Base-by-base conservation (phyloP, 192 early-diverging fungal genomes). In the Geranomyces michiganensis region DNA sequence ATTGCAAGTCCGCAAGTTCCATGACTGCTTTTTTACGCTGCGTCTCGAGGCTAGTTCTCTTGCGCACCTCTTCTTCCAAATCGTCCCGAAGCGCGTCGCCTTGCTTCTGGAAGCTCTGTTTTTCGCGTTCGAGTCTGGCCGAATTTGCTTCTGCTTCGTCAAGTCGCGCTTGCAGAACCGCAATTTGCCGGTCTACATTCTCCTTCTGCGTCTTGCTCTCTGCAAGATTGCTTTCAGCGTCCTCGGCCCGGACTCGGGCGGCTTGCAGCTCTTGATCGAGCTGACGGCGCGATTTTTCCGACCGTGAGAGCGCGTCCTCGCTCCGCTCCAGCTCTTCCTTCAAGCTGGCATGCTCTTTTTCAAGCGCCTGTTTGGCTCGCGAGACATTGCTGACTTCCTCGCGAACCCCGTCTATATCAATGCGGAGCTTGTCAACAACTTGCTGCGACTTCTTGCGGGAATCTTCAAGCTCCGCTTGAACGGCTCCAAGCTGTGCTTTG, bases 101-200 rank as follows among this genome's bases (percentile, higher is more conserved):
- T 24, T 76, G 76, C 27, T 71, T 82, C 60, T 68, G 78, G 44
- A 73, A 62, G 21, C 70, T 83, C 74, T 82, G 75, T 64, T 79
- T 81, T 77, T 89, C 87, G 24, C 81, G 80, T 27, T 85, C 84
- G 51, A 82, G 71, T 53, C 86, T 79, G 30, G 80, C 70, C 17
- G 60, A 72, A 56, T 76, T 83, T 41, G 84, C 77, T 61, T 85
- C 82, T 45, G 79, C 78, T 48, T 87, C 87, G 17, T 92, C 91
- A 2, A 86, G 51, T 36, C 72, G 80, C 0, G 84, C 76, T 60
- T 80, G 81, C 14, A 83, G 63, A 10, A 77, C 62, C 14, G 76
- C 65, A 48, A 93, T 68, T 76, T 92, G 88, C 61, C 87, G 78
- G 69, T 95, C 93, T 6, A 91, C 71, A 36, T 81, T 78, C 14